These are phyloP conservation scores for Hortiboletus campestris DNA, from an alignment of 768 basidiomycete genomes.

Conservation along the genomic window DNA sequence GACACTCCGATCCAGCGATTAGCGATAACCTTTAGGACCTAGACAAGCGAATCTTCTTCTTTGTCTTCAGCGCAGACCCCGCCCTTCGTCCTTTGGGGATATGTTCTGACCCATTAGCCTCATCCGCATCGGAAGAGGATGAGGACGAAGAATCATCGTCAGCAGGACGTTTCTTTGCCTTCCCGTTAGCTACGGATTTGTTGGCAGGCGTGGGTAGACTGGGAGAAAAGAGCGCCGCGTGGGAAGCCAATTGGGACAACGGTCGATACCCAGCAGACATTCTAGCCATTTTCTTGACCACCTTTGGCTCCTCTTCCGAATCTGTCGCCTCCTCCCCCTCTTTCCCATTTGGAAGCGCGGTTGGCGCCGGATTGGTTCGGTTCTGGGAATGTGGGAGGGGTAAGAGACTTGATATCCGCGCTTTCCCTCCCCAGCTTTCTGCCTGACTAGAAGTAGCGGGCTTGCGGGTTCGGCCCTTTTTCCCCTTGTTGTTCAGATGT, in stretches of 20 bases:
- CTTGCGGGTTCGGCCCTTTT: not conserved
- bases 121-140: constrained; percentile 42
- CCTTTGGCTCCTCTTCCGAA: constrained; percentile 20
- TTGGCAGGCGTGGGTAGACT: constrained; percentile 35
- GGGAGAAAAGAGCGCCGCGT: constrained; percentile 34
- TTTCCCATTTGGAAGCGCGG: constrained; percentile 27
- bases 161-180: constrained; percentile 18
- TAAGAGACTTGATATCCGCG: not conserved
- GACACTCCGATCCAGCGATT: not conserved
- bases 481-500: constrained; percentile 12
- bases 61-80: constrained; percentile 34
- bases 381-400: constrained; percentile 56
- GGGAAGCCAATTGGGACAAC: constrained; percentile 51
- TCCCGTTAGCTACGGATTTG: constrained; percentile 27
- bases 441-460: not conserved
- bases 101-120: constrained; percentile 40
- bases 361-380: constrained; percentile 10
- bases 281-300: constrained; percentile 21
- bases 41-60: constrained; percentile 26
- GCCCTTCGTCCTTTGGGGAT: constrained; percentile 61
- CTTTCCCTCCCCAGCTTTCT: constrained; percentile 19
- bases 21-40: not conserved
- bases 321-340: constrained; percentile 34
- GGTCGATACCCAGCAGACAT: constrained; percentile 36
- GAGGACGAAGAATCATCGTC: constrained; percentile 34